phyloP scores from a whole-genome alignment of 345 rosid genomes.

The Clausena lansium region DNA sequence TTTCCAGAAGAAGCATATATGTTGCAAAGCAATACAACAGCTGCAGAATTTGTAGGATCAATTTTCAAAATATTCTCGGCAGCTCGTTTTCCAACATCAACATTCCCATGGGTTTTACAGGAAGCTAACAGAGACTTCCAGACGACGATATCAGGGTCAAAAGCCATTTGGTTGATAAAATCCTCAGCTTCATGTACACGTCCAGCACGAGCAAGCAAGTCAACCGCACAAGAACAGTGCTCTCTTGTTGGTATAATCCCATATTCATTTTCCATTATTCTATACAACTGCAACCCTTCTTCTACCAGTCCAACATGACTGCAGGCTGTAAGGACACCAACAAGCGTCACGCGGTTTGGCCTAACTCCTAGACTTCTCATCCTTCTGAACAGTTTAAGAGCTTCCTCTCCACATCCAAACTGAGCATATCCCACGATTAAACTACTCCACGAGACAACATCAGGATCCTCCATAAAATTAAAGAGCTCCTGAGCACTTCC shows the following conservation, averaged over 20 bases:
- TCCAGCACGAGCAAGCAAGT: conserved; percentile 81
- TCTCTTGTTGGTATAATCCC: conserved; percentile 52
- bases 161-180: conserved; percentile 49
- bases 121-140: conserved; percentile 78
- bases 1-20: conserved; percentile 53
- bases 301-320: conserved; percentile 70
- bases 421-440: conserved; percentile 76
- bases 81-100: conserved; percentile 56
- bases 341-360: conserved; percentile 60
- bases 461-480: conserved; percentile 45
- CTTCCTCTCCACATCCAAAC: conserved; percentile 67
- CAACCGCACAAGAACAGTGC: conserved; percentile 71
- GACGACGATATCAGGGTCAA: conserved; percentile 55
- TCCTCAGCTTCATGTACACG: conserved; percentile 56
- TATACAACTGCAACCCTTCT: conserved; percentile 62
- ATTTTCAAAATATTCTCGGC: conserved; percentile 60
- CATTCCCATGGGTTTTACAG: conserved; percentile 61
- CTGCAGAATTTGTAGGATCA: conserved; percentile 62
- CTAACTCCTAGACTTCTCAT: conserved; percentile 49
- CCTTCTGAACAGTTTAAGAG: conserved; percentile 49
- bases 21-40: conserved; percentile 61
- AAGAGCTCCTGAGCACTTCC: conserved; percentile 45
- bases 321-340: conserved; percentile 70
- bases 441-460: conserved; percentile 76
- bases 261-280: conserved; percentile 47